Percentiles rank a stretch among this genome's conserved stretches.
Conservation (phyloP, 179 eudicot species). For the Silene coronaria region DNA sequence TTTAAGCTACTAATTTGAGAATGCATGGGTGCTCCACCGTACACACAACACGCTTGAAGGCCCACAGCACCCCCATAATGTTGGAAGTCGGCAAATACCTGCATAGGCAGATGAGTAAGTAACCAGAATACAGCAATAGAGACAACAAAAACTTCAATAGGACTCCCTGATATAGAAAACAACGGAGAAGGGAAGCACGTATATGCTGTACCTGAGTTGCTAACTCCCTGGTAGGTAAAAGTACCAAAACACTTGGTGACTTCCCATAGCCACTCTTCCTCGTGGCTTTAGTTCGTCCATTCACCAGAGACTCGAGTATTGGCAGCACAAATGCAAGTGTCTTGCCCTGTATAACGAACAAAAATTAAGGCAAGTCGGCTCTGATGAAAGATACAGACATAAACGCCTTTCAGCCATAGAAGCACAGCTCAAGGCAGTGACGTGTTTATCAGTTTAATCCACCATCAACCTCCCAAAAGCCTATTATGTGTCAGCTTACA, state of each 20-base stretch:
- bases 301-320: conserved; percentile 73
- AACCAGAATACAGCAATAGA: background rate
- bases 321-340: conserved; percentile 96
- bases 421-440: background rate
- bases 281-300: conserved; percentile 51
- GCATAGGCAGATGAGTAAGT: background rate
- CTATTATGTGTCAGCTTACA: background rate
- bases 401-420: background rate
- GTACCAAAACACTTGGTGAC: conserved; percentile 70
- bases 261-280: conserved; percentile 71
- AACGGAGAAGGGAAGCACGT: background rate
- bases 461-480: background rate
- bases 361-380: background rate
- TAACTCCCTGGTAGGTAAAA: conserved; percentile 87
- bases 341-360: conserved; percentile 56
- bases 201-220: conserved; percentile 62
- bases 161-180: background rate
- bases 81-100: conserved; percentile 74
- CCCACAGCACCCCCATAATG: conserved; percentile 68
- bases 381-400: background rate
- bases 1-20: conserved; percentile 47
- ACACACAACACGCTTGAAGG: conserved; percentile 51
- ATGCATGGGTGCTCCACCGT: conserved; percentile 71
- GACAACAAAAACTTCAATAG: background rate
- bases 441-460: too few relatives aligned